Base-by-base conservation (phyloP, 1,139 yeast genomes). In the Protomyces macrosporus region DNA sequence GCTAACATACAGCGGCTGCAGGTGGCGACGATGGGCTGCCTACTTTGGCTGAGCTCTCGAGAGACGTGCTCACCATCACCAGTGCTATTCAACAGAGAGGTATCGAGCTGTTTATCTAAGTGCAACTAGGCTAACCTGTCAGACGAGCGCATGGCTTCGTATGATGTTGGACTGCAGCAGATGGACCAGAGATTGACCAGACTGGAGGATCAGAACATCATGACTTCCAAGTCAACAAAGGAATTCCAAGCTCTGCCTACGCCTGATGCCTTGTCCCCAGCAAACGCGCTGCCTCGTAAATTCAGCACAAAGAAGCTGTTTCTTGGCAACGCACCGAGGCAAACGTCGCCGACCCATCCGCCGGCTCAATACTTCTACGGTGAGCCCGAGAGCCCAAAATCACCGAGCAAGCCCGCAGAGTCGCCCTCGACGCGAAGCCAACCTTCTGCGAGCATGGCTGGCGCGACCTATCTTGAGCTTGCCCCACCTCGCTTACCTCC, bases 211-310 rank as follows among this genome's bases (percentile, higher is more conserved):
- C 80, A 77, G 62, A 66, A 77, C 53, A 65, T 77, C 42, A 80
- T 80, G 34, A 69, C 76, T 9, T 75, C 76, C 67, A 72, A 77
- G 45, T 67, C 73, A 60, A 75, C 70, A 65, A 78, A 78, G 67
- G 81, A 78, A 60, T 68, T 74, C 55, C 76, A 75, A 66, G 80
- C 81, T 9, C 70, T 78, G 58, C 81, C 81, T 4, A 76, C 77
- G 12, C 80, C 80, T 0, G 78, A 74, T 14, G 40, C 55, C 45
- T 23, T 33, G 16, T 10, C 23, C 16, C 45, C 34, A 34, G 45
- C 55, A 12, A 14, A 12, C 10, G 16, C 55, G 14, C 10, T 37
- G 10, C 50, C 54, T 9, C 45, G 66, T 35, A 53, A 63, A 53
- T 32, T 54, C 45, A 50, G 64, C 54, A 60, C 66, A 23, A 63